These are phyloP conservation scores for Neofusicoccum umdonicola DNA, from an alignment of 2,329 filamentous ascomycete species.

Conservation along the genomic window DNA sequence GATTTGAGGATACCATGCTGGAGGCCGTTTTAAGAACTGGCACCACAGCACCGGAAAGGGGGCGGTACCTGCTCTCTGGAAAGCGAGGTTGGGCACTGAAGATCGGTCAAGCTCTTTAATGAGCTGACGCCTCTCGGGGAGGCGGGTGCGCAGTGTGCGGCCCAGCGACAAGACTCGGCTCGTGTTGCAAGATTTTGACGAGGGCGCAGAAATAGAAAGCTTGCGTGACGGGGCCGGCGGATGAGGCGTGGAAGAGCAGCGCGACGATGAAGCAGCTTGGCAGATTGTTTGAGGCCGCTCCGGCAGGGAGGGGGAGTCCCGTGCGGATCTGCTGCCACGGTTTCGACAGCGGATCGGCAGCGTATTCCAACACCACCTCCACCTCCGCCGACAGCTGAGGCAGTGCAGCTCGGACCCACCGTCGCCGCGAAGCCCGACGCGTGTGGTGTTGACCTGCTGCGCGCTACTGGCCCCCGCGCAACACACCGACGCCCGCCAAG, in stretches of 20 bases:
- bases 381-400: neutral
- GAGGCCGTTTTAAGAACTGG: neutral
- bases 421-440: neutral
- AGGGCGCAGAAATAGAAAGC: neutral
- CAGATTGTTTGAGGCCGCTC: neutral
- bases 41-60: slow-evolving; percentile 7
- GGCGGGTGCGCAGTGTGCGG: neutral
- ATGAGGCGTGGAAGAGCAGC: neutral
- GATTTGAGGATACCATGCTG: slow-evolving; percentile 1
- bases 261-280: slow-evolving; percentile 9
- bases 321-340: slow-evolving; percentile 5
- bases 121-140: neutral
- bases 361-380: neutral
- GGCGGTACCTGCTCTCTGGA: neutral
- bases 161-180: neutral
- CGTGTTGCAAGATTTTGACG: slow-evolving; percentile 2
- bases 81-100: slow-evolving; percentile 13
- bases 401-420: slow-evolving; percentile 1
- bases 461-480: too few relatives aligned
- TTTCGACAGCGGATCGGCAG: neutral
- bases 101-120: slow-evolving; percentile 8
- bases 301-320: slow-evolving; percentile 11
- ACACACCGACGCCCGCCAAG: neutral
- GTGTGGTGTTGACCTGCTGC: neutral
- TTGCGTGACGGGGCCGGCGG: neutral